phyloP scores from a whole-genome alignment of 192 early-diverging fungal genomes.

The Endogone sp. region DNA sequence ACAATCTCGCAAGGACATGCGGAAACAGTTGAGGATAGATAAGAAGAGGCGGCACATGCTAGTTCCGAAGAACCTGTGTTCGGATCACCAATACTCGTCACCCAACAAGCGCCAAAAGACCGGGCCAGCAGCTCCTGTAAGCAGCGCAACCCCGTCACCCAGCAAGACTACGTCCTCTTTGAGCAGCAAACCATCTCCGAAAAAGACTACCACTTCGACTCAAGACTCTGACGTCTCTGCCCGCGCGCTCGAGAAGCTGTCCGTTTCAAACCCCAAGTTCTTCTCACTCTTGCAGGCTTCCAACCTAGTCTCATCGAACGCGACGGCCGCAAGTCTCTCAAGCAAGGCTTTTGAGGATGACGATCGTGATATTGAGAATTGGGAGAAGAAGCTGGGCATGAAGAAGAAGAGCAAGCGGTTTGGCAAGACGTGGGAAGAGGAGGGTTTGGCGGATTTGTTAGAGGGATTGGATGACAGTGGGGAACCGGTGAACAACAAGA shows the following conservation, averaged over 20 bases:
- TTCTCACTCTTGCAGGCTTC: slow-evolving; percentile 41
- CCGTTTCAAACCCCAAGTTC: slow-evolving; percentile 41
- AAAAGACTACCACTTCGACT: slow-evolving; percentile 8
- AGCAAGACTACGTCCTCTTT: slow-evolving; percentile 8
- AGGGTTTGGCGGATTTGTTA: slow-evolving; percentile 47
- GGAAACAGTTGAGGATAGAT: slow-evolving; percentile 45
- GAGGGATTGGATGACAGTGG: slow-evolving; percentile 21
- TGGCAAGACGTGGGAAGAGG: slow-evolving; percentile 46
- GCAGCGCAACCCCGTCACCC: slow-evolving; percentile 5
- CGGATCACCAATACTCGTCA: slow-evolving; percentile 7
- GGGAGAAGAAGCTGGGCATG: slow-evolving; percentile 46
- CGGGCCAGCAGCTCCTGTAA: not conserved
- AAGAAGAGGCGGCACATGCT: slow-evolving; percentile 36
- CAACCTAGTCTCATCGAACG: slow-evolving; percentile 23
- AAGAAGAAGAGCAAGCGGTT: slow-evolving; percentile 36
- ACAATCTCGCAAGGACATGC: slow-evolving; percentile 35
- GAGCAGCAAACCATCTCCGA: not conserved
- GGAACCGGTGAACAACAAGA: slow-evolving; percentile 3
- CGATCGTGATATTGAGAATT: slow-evolving; percentile 47
- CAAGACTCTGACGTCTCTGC: slow-evolving; percentile 16
- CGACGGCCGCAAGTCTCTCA: slow-evolving; percentile 11
- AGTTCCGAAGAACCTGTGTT: slow-evolving; percentile 15
- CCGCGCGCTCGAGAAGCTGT: slow-evolving; percentile 35
- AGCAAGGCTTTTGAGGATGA: slow-evolving; percentile 36
- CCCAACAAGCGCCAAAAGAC: slow-evolving; percentile 2